phyloP scores from a whole-genome alignment of 2,329 filamentous ascomycete genomes.

The Trichothecium roseum region DNA sequence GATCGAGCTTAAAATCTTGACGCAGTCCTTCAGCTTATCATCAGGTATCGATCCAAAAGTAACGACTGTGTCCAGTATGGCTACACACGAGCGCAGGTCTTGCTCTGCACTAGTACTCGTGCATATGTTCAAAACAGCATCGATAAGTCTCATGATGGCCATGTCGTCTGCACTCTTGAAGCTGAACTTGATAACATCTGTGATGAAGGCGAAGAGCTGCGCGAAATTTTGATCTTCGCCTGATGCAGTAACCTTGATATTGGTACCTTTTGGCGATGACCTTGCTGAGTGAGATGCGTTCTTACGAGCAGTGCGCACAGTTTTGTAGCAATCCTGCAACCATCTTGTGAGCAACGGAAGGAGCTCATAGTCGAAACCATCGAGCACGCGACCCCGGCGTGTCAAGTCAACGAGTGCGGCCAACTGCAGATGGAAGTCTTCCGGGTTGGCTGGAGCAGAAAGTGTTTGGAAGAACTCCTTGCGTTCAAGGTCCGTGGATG shows the following conservation, averaged over 20 bases:
- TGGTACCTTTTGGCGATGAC: slow-evolving; percentile 26
- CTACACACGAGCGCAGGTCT: slow-evolving; percentile 58
- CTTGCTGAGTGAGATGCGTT: slow-evolving; percentile 26
- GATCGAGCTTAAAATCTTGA: slow-evolving; percentile 63
- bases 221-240: slow-evolving; percentile 53
- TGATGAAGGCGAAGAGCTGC: slow-evolving; percentile 54
- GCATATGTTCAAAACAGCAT: slow-evolving; percentile 55
- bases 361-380: slow-evolving; percentile 58
- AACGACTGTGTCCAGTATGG: slow-evolving; percentile 58
- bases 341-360: slow-evolving; percentile 52
- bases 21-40: slow-evolving; percentile 50
- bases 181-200: slow-evolving; percentile 66
- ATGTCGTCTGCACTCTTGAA: slow-evolving; percentile 56
- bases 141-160: slow-evolving; percentile 50
- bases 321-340: slow-evolving; percentile 45
- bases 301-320: slow-evolving; percentile 40
- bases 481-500: slow-evolving; percentile 56
- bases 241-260: slow-evolving; percentile 22
- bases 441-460: slow-evolving; percentile 41
- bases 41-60: slow-evolving; percentile 62
- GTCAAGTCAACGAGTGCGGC: slow-evolving; percentile 51
- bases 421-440: slow-evolving; percentile 59
- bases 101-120: slow-evolving; percentile 52
- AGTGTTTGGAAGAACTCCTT: slow-evolving; percentile 56
- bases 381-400: slow-evolving; percentile 48